Percentiles rank a stretch among this genome's conserved stretches.
Conservation (phyloP, 192 early-diverging fungal genomes). For the Coemansia sp. region DNA sequence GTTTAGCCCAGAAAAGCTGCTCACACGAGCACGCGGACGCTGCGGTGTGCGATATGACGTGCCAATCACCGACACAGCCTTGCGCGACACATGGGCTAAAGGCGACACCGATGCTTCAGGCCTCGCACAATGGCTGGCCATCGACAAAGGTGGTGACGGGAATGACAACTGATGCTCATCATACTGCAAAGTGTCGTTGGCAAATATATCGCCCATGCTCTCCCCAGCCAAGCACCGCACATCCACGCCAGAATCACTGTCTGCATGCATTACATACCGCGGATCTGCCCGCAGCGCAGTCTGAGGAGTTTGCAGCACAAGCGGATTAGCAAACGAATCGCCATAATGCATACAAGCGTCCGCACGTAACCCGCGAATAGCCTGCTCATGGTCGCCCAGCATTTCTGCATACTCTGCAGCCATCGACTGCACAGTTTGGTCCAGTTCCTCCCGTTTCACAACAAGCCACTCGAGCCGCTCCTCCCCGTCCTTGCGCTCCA, state of each 20-base stretch:
- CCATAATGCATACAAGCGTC: slow-evolving; percentile 1
- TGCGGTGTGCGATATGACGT: slow-evolving; percentile 3
- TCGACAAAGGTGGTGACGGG: slow-evolving; percentile 25
- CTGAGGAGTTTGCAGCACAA: slow-evolving; percentile 1
- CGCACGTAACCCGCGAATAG: slow-evolving; percentile 10
- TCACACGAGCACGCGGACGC: slow-evolving; percentile 10
- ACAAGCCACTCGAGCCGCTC: slow-evolving; percentile 5
- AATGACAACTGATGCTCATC: not conserved
- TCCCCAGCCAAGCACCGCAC: slow-evolving; percentile 3
- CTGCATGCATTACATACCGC: not conserved
- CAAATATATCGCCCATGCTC: slow-evolving; percentile 39
- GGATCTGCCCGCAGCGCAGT: not conserved
- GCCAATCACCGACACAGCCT: slow-evolving; percentile 39
- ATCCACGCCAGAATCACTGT: slow-evolving; percentile 6
- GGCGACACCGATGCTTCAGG: slow-evolving; percentile 27
- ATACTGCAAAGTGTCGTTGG: slow-evolving; percentile 9
- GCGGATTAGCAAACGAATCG: too few species aligned
- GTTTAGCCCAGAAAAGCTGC: slow-evolving; percentile 32
- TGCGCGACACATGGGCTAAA: slow-evolving; percentile 6
- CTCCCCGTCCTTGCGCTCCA: too few species aligned
- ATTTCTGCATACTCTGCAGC: slow-evolving; percentile 30
- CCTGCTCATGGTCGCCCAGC: slow-evolving; percentile 45
- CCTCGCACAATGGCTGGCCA: not conserved
- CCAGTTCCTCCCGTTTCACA: not conserved
- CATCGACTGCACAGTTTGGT: slow-evolving; percentile 9